These are phyloP conservation scores for Globisporangium polare DNA, from an alignment of 352 stramenopile species.

Conservation along the genomic window DNA sequence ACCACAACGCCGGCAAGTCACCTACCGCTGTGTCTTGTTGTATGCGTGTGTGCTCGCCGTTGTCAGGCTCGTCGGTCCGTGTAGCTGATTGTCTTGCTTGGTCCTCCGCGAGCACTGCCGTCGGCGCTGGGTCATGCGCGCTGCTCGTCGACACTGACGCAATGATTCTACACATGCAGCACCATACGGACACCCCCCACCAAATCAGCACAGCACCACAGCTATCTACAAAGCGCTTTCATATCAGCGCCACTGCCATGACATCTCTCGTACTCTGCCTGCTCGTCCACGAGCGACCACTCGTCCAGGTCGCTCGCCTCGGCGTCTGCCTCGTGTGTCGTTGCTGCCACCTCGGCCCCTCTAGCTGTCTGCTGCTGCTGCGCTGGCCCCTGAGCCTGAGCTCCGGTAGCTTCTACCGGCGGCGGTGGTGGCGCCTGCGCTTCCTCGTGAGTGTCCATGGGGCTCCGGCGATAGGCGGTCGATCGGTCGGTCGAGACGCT, in stretches of 20 bases:
- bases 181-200: not conserved
- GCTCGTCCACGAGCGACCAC: constrained; percentile 68
- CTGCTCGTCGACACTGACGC: constrained; percentile 24
- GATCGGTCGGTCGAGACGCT: not conserved
- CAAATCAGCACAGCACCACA: not conserved
- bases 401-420: not conserved
- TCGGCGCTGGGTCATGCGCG: not conserved
- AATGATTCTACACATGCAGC: constrained; percentile 33
- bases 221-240: not conserved
- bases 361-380: not conserved
- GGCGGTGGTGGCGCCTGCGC: not conserved
- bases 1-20: not conserved
- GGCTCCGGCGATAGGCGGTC: too few species aligned
- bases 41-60: not conserved
- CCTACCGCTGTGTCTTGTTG: constrained; percentile 11
- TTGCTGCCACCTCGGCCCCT: not conserved
- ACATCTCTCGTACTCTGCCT: constrained; percentile 44
- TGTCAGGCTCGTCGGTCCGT: not conserved
- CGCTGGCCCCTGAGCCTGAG: not conserved
- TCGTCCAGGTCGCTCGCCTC: constrained; percentile 32
- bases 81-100: not conserved
- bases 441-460: not conserved
- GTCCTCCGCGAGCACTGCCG: not conserved
- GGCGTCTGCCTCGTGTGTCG: not conserved
- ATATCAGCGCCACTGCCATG: not conserved